These are phyloP conservation scores for Ustulina deusta DNA, from an alignment of 2,329 filamentous ascomycete species.

Conservation along the genomic window DNA sequence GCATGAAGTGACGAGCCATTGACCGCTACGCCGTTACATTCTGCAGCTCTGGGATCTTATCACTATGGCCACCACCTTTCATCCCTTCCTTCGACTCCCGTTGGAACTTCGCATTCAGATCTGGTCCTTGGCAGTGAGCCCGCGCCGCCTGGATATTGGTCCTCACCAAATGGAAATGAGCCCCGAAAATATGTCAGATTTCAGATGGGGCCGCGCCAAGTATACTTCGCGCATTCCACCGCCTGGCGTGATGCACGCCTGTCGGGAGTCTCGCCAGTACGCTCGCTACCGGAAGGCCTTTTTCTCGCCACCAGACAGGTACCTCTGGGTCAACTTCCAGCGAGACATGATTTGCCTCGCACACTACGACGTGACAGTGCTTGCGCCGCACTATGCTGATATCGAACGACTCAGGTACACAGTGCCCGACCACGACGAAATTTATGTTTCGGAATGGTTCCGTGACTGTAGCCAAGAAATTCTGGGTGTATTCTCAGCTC, in stretches of 20 bases:
- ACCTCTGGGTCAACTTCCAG: slow-evolving; percentile 31
- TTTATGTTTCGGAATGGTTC: neutral
- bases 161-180: neutral
- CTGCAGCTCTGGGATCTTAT: neutral
- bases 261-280: slow-evolving; percentile 14
- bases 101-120: slow-evolving; percentile 15
- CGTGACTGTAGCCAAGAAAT: neutral
- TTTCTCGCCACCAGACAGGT: slow-evolving; percentile 12
- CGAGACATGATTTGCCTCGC: slow-evolving; percentile 23
- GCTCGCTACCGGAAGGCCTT: slow-evolving; percentile 21
- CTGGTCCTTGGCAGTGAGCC: slow-evolving; percentile 17
- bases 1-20: too few relatives aligned
- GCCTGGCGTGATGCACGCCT: slow-evolving; percentile 19
- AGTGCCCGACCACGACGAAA: neutral
- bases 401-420: slow-evolving; percentile 24
- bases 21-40: too few relatives aligned
- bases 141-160: slow-evolving; percentile 8
- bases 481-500: neutral
- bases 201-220: too few relatives aligned
- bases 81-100: slow-evolving; percentile 12
- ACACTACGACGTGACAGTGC: neutral
- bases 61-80: slow-evolving; percentile 18
- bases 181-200: too few relatives aligned
- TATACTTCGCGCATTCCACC: slow-evolving; percentile 15
- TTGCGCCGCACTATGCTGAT: slow-evolving; percentile 4